phyloP scores from a whole-genome alignment of 2,329 filamentous ascomycete species.

The Alternaria sp. region DNA sequence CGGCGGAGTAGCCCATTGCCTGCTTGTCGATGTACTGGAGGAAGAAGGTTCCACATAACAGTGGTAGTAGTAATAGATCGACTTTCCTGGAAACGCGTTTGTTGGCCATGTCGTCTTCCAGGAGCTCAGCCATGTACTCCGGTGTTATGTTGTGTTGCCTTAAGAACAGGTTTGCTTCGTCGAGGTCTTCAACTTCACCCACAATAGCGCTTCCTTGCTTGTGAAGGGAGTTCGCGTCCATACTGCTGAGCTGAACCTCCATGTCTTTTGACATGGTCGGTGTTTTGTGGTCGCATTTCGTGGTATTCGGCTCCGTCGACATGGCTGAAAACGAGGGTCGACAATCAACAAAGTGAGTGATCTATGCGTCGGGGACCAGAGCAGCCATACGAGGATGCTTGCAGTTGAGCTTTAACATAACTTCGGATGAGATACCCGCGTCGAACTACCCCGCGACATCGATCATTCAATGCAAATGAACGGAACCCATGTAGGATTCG shows the following conservation, averaged over 20 bases:
- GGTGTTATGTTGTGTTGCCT: constrained; percentile 55
- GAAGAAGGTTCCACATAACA: constrained; percentile 58
- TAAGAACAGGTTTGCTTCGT: constrained; percentile 58
- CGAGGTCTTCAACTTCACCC: constrained; percentile 50
- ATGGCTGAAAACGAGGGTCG: neutral
- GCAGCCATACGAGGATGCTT: neutral
- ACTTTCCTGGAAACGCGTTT: constrained; percentile 53
- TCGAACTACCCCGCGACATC: neutral
- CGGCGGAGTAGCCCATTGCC: constrained; percentile 60
- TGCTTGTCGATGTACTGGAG: constrained; percentile 65
- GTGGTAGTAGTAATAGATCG: constrained; percentile 59
- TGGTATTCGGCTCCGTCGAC: neutral
- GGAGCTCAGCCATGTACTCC: constrained; percentile 52
- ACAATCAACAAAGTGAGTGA: neutral
- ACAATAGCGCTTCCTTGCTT: neutral
- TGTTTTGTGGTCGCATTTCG: neutral
- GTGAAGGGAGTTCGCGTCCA: neutral
- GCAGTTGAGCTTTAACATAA: neutral
- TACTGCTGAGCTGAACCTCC: neutral
- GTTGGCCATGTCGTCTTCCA: constrained; percentile 51
- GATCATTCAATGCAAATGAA: neutral
- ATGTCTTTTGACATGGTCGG: neutral
- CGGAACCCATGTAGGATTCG: neutral
- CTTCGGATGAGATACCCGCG: neutral
- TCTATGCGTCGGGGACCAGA: neutral